Conservation (phyloP, 2,329 filamentous ascomycete species). For the Cercospora sesami region DNA sequence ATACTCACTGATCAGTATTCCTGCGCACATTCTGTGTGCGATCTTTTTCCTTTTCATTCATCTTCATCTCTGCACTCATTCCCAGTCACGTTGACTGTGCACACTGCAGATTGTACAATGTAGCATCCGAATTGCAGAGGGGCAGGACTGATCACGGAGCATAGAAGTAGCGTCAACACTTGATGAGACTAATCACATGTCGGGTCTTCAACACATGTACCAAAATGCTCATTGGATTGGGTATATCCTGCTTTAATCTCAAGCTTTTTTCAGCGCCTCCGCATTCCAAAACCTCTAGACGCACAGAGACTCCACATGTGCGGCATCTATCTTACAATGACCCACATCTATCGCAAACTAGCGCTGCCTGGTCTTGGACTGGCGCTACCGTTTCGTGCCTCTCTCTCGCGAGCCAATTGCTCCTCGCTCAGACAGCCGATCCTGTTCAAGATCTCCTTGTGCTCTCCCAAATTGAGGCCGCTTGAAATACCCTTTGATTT, state of each 20-base stretch:
- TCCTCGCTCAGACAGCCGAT: constrained; percentile 65
- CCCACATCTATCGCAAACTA: constrained; percentile 14
- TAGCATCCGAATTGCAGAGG: background rate
- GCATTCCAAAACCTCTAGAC: background rate
- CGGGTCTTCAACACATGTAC: background rate
- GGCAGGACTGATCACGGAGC: background rate
- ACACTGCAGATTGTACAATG: background rate
- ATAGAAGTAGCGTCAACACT: background rate
- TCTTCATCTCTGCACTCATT: background rate
- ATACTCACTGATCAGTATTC: no score
- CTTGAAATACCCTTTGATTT: constrained; percentile 57
- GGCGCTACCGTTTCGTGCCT: constrained; percentile 33
- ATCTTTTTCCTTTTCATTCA: background rate
- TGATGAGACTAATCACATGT: background rate
- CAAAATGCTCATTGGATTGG: constrained; percentile 1
- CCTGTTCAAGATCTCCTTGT: constrained; percentile 76
- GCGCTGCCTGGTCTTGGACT: constrained; percentile 26
- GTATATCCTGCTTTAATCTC: constrained; percentile 1
- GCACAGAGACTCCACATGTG: background rate
- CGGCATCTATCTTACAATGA: constrained; percentile 1
- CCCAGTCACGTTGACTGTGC: background rate
- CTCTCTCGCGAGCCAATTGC: constrained; percentile 38
- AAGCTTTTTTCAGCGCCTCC: background rate
- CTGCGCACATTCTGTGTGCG: no score
- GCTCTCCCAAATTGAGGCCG: constrained; percentile 60